These are phyloP conservation scores for Lasiodiplodia sp. DNA, from an alignment of 2,329 filamentous ascomycete genomes.

Conservation along the genomic window DNA sequence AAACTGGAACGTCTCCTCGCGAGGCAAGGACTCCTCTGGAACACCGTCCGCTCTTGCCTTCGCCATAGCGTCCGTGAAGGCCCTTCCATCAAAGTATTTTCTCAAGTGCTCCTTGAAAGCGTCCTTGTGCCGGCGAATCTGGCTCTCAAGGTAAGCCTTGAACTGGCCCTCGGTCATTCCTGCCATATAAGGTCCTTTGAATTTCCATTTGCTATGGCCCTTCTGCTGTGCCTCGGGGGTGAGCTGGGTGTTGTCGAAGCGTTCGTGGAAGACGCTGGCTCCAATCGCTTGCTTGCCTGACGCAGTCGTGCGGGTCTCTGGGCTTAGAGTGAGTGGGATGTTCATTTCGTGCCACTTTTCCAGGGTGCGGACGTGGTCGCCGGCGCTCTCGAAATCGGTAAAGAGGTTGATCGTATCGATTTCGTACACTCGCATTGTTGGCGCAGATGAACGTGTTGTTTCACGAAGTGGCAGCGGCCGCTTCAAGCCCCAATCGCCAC, in stretches of 20 bases:
- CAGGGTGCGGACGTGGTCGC: conserved; percentile 80
- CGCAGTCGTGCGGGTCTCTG: conserved; percentile 33
- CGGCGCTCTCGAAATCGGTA: conserved; percentile 85
- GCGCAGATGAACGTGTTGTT: conserved; percentile 72
- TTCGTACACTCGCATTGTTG: conserved; percentile 76
- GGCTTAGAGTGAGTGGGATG: conserved; percentile 68
- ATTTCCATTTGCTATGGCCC: conserved; percentile 58
- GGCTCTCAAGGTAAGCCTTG: conserved; percentile 36
- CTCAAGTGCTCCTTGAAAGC: conserved; percentile 40
- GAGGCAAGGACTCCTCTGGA: background rate
- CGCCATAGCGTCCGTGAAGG: background rate
- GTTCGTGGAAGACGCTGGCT: conserved; percentile 51
- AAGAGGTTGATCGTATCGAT: conserved; percentile 87
- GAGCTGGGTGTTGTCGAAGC: conserved; percentile 53
- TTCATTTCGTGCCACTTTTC: conserved; percentile 86
- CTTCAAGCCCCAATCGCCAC: conserved; percentile 94
- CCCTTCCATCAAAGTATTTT: conserved; percentile 14
- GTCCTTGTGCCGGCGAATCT: background rate
- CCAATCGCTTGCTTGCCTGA: conserved; percentile 28
- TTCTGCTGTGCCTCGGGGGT: conserved; percentile 33
- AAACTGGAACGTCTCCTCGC: conserved; percentile 41
- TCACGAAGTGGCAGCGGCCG: conserved; percentile 79
- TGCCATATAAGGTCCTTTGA: conserved; percentile 65
- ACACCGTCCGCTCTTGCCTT: background rate
- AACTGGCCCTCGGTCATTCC: conserved; percentile 59